Evolutionary conservation across 352 stramenopile species (phyloP).

Genomic region (Phytopythium helicoides): DNA sequence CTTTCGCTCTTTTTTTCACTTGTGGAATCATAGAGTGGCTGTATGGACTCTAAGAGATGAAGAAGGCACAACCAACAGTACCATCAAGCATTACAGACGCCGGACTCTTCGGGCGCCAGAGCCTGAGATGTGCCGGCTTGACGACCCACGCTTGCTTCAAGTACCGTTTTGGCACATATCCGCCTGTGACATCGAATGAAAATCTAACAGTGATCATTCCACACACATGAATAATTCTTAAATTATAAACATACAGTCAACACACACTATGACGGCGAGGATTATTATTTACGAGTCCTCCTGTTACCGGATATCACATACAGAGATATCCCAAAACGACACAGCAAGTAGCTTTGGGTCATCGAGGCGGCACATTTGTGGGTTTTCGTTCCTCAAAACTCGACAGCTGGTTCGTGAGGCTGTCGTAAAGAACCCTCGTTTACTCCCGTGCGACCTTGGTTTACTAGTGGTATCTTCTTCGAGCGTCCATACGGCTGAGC

Average conservation of each 20-base stretch:
- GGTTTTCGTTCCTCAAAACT: conserved; percentile 1
- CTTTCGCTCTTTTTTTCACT: not conserved
- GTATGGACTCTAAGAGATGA: conserved; percentile 4
- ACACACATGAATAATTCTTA: no score
- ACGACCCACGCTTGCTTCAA: conserved; percentile 4
- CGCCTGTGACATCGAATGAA: not conserved
- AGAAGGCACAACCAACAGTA: not conserved
- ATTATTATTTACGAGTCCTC: no score
- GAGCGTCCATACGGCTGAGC: not conserved
- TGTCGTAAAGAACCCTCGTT: no score
- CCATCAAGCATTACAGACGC: not conserved
- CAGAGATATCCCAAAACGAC: not conserved
- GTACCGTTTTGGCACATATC: conserved; percentile 4
- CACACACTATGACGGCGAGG: no score
- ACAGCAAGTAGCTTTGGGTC: conserved; percentile 3
- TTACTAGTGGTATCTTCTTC: conserved; percentile 7
- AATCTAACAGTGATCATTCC: no score
- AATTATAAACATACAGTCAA: no score
- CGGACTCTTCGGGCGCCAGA: not conserved
- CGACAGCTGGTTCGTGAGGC: no score
- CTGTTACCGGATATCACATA: conserved; percentile 1
- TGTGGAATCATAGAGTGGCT: conserved; percentile 9
- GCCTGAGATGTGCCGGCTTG: conserved; percentile 7
- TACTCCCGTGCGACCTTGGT: no score
- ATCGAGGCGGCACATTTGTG: conserved; percentile 6